Evolutionary conservation across 148 eudicot genomes (phyloP), one percentile per base, ranked within the genome.

Genomic region (Salicornia ramosissima): DNA sequence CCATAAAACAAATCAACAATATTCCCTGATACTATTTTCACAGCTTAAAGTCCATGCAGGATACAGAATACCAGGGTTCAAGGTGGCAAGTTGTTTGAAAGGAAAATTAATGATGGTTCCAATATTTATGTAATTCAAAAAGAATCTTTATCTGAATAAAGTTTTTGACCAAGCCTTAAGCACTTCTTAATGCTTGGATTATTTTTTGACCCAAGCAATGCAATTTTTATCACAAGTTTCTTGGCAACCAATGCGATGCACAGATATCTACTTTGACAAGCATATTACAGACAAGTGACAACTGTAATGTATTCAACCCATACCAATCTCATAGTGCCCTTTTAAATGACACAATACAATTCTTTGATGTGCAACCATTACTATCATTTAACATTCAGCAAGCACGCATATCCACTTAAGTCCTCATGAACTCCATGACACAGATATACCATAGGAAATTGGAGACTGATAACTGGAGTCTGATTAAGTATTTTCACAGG

Each of bases 1-100:
- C 50, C 39, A 67, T 52, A 40, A 53, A 46, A 26, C 19, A 18
- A 16, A 54, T 46, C 13, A 5, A 46, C 45, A 45, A 0, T 4
- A 46, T n/a, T 56, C 42, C 51, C 5, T 43, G 43, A 65, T 64
- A 52, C 14, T 40, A 45, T 28, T 60, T n/a, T 6, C 29, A 73
- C 21, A 36, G 25, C 22, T 64, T 24, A 18, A 21, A 52, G 8
- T 13, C 16, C 7, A 52, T 28, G 46, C 59, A 71, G 5, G 50
- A 18, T 21, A 13, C 28, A 34, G 26, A 43, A 43, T 33, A 45
- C 65, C 56, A 47, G 29, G 13, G 28, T n/a, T 70, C 73, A 55
- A 19, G 19, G 8, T 45, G 54, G 2, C 51, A 25, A 8, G 26
- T 21, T 52, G 2, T 28, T 13, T 52, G n/a, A n/a, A 52, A 10